Conservation (phyloP, 2,329 filamentous ascomycete genomes). For the Fusarium verrucosum region DNA sequence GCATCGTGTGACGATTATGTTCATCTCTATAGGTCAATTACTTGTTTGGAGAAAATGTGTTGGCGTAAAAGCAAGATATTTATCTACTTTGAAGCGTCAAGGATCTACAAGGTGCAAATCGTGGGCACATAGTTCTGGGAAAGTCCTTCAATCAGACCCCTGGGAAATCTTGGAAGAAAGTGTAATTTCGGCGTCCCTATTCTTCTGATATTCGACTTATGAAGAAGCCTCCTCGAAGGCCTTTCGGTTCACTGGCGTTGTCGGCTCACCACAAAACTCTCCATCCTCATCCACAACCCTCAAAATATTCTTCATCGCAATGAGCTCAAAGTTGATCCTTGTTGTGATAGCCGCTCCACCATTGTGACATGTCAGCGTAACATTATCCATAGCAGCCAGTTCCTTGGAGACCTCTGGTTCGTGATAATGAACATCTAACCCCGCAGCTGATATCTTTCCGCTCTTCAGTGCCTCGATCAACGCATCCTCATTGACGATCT, state of each 20-base stretch:
- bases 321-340: constrained; percentile 53
- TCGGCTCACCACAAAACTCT: constrained; percentile 19
- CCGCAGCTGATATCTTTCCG: constrained; percentile 57
- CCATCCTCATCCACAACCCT: constrained; percentile 39
- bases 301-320: constrained; percentile 31
- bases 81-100: no score
- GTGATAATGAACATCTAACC: constrained; percentile 63
- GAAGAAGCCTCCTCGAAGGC: not conserved
- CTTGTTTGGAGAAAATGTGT: no score
- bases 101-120: no score
- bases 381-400: constrained; percentile 52
- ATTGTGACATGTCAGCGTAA: constrained; percentile 51
- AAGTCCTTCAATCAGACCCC: no score
- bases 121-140: no score
- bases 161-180: no score
- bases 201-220: fast-evolving
- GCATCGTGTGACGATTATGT: not conserved
- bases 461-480: constrained; percentile 57
- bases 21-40: not conserved
- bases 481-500: constrained; percentile 61
- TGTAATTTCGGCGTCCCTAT: no score
- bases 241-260: constrained; percentile 22
- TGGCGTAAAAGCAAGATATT: no score
- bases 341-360: constrained; percentile 51
- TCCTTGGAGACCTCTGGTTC: constrained; percentile 59